phyloP scores from a whole-genome alignment of 2,329 filamentous ascomycete genomes.

The Samsoniella hepiali region DNA sequence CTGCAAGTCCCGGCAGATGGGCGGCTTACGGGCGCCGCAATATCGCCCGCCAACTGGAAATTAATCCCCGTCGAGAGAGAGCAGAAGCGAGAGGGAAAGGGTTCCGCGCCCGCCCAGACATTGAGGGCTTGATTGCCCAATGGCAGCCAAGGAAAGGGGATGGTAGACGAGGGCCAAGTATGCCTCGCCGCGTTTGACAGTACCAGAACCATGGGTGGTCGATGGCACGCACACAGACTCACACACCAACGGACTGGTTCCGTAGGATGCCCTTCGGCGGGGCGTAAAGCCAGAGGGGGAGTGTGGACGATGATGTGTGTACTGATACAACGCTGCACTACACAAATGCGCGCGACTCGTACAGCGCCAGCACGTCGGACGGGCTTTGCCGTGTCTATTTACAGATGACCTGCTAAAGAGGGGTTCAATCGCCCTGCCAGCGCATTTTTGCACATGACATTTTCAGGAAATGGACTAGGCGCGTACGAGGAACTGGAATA shows the following conservation, averaged over 20 bases:
- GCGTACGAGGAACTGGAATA: not conserved
- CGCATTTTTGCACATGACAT: not conserved
- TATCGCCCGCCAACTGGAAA: constrained; percentile 3
- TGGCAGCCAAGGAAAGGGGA: not conserved
- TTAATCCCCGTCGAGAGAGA: not conserved
- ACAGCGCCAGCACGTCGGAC: not conserved
- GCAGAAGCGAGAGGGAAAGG: not conserved
- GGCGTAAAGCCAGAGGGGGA: not conserved
- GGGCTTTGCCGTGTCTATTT: not conserved
- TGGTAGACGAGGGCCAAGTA: constrained; percentile 4
- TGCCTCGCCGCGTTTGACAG: constrained; percentile 8
- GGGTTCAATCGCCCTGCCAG: not conserved
- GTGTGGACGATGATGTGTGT: constrained; percentile 1
- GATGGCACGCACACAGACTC: not conserved
- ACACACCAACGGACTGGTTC: not conserved
- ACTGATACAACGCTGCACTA: not conserved
- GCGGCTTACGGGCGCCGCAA: constrained; percentile 14
- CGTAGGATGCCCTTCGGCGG: not conserved
- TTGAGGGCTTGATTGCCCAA: not conserved
- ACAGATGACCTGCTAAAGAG: not conserved
- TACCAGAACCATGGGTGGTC: not conserved
- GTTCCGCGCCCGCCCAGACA: not conserved
- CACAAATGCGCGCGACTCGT: constrained; percentile 14
- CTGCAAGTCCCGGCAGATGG: constrained; percentile 11
- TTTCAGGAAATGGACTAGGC: not conserved